phyloP scores from a whole-genome alignment of 805 yeast species.

The Metschnikowia cerradonensis region DNA sequence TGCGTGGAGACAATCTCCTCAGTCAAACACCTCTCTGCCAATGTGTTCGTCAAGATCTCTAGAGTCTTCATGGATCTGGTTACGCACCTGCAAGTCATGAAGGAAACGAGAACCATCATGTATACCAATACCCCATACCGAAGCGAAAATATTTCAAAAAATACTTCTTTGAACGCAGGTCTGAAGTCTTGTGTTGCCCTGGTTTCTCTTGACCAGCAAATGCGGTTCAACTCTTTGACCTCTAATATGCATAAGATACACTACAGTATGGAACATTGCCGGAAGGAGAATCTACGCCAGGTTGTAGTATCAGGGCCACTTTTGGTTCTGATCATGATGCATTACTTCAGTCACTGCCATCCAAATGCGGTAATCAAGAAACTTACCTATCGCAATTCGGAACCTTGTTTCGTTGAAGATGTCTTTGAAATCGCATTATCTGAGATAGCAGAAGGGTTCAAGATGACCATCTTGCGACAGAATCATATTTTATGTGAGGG shows the following conservation, averaged over 20 bases:
- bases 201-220: conserved; percentile 43
- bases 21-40: conserved; percentile 32
- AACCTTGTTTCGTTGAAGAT: conserved; percentile 47
- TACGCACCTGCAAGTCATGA: conserved; percentile 19
- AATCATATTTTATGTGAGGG: conserved; percentile 12
- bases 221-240: conserved; percentile 70
- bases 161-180: neutral
- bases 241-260: conserved; percentile 86
- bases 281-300: conserved; percentile 55
- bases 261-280: conserved; percentile 56
- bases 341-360: conserved; percentile 34
- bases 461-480: conserved; percentile 1
- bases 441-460: neutral
- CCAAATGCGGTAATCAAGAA: conserved; percentile 19
- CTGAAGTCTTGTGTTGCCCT: neutral
- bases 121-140: conserved; percentile 48
- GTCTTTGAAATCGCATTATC: conserved; percentile 8
- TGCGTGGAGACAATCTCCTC: conserved; percentile 54
- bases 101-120: conserved; percentile 56
- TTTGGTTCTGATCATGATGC: conserved; percentile 54
- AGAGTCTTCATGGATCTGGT: conserved; percentile 40
- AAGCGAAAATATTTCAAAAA: neutral
- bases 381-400: conserved; percentile 47
- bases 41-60: conserved; percentile 52
- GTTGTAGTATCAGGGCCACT: conserved; percentile 81